Evolutionary conservation across 176 grass and related monocot species (phyloP).

Genomic region (Bothriochloa decipiens): DNA sequence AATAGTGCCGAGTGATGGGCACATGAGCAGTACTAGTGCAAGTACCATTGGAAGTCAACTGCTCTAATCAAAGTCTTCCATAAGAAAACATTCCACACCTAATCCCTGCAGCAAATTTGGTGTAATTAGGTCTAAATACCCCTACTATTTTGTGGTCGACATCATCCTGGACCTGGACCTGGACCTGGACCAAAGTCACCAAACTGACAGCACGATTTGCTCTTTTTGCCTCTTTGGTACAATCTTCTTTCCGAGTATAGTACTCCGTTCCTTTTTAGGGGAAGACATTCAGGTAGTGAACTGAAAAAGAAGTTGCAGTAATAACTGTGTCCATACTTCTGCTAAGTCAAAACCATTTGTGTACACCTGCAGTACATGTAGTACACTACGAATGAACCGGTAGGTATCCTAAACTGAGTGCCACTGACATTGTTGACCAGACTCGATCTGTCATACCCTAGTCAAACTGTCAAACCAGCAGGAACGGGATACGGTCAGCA

Average conservation of each 20-base stretch:
- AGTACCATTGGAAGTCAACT: neutral
- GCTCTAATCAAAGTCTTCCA: neutral
- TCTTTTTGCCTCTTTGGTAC: too few relatives aligned
- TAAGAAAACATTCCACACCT: neutral
- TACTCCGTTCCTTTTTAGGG: too few relatives aligned
- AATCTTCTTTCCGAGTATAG: too few relatives aligned
- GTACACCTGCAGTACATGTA: too few relatives aligned
- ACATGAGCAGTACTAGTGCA: neutral
- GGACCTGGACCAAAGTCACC: too few relatives aligned
- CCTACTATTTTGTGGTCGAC: neutral
- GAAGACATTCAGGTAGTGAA: too few relatives aligned
- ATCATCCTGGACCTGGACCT: neutral
- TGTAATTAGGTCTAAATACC: neutral
- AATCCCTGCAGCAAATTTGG: neutral
- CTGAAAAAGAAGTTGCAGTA: too few relatives aligned
- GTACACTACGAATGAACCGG: too few relatives aligned
- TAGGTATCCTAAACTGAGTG: too few relatives aligned
- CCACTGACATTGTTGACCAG: neutral
- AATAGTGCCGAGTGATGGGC: conserved; percentile 23
- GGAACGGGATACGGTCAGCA: conserved; percentile 14
- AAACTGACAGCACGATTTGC: neutral
- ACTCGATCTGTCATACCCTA: neutral
- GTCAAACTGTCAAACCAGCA: neutral
- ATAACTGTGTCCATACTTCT: too few relatives aligned
- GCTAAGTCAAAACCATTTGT: too few relatives aligned